phyloP scores from a whole-genome alignment of 2,329 filamentous ascomycete species.

The Neonectria faginata region DNA sequence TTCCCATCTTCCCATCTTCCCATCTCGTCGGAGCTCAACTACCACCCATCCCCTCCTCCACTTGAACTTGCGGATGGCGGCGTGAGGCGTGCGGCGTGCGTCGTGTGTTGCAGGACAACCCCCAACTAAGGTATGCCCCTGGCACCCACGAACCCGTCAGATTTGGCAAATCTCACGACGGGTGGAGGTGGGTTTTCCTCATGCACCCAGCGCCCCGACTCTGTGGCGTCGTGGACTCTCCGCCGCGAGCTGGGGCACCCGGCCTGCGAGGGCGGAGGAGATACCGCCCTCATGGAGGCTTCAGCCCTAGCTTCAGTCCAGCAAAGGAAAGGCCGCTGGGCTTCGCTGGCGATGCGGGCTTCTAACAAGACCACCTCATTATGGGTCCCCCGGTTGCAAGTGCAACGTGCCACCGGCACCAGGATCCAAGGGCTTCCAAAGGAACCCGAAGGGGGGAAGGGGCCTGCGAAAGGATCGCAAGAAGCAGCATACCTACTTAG shows the following conservation, averaged over 20 bases:
- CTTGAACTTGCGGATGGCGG: conserved; percentile 22
- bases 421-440: conserved; percentile 19
- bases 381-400: conserved; percentile 18
- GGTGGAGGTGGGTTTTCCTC: conserved; percentile 10
- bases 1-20: conserved; percentile 21
- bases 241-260: conserved; percentile 11
- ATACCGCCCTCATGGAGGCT: conserved; percentile 20
- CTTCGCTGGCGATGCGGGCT: conserved; percentile 15
- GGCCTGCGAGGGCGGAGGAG: conserved; percentile 6
- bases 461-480: neutral
- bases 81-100: conserved; percentile 18
- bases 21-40: conserved; percentile 26
- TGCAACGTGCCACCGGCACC: conserved; percentile 27
- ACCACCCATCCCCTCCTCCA: conserved; percentile 23
- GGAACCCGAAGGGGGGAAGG: neutral
- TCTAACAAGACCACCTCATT: conserved; percentile 1
- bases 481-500: conserved; percentile 1
- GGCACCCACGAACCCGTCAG: conserved; percentile 27
- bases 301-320: conserved; percentile 22
- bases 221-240: conserved; percentile 7
- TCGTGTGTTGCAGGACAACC: conserved; percentile 11
- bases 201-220: conserved; percentile 8
- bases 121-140: conserved; percentile 18
- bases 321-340: neutral
- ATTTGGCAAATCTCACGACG: conserved; percentile 18